Percentiles rank a stretch among this genome's conserved stretches.
Conservation (phyloP, 2,329 filamentous ascomycete genomes). For the Diplodia sapinea region DNA sequence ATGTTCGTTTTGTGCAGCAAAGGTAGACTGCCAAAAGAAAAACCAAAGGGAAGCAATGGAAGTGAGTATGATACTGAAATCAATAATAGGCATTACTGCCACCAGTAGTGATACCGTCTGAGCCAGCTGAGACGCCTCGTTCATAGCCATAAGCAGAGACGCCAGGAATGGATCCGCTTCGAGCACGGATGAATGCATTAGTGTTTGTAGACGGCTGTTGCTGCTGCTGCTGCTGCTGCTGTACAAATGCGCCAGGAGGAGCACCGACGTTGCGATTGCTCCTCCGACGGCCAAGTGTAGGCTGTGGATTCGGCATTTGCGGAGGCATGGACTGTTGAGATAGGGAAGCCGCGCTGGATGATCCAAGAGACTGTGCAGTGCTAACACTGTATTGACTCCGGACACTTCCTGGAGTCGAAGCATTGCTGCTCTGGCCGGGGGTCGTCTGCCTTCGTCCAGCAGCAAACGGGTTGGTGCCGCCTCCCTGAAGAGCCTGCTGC, state of each 20-base stretch:
- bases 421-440: conserved; percentile 12
- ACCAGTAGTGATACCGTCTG: conserved; percentile 42
- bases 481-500: conserved; percentile 40
- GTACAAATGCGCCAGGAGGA: conserved; percentile 36
- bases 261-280: conserved; percentile 46
- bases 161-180: conserved; percentile 39
- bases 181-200: conserved; percentile 41
- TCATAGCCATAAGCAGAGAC: conserved; percentile 41
- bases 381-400: conserved; percentile 36
- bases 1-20: conserved; percentile 1
- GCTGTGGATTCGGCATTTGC: conserved; percentile 33
- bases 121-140: conserved; percentile 34
- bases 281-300: conserved; percentile 40
- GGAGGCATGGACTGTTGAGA: conserved; percentile 36
- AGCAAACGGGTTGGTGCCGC: conserved; percentile 47
- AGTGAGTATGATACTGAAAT: conserved; percentile 11
- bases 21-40: background rate
- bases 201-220: conserved; percentile 36
- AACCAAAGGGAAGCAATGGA: conserved; percentile 5
- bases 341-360: conserved; percentile 40
- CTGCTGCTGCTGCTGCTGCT: conserved; percentile 12
- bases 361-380: conserved; percentile 33
- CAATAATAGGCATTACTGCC: conserved; percentile 30
- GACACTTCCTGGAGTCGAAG: background rate
- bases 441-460: conserved; percentile 39